Evolutionary conservation across 805 yeast species (phyloP), one percentile per base, ranked within the genome.

Genomic region (Metschnikowia chrysomelidarum): DNA sequence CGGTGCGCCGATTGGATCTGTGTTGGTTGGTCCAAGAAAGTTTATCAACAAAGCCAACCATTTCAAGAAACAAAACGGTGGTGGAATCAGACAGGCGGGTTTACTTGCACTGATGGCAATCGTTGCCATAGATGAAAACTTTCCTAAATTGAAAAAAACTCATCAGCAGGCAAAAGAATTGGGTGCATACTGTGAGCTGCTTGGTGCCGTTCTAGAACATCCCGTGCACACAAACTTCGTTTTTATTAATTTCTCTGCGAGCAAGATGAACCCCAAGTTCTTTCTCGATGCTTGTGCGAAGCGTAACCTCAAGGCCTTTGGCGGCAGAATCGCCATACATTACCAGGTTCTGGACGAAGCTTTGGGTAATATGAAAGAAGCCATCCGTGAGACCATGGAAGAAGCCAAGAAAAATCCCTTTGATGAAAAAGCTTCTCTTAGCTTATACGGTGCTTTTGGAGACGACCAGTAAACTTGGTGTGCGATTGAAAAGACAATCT

Each of bases 1-100:
- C 24, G 73, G 71, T 14, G 72, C 73, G 2, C 73, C 73, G 4
- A 54, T 67, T 29, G 73, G 73, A 2, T 61, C 69, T 3, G 61
- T 67, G 4, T 54, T 67, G 34, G 72, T 67, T 9, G 60, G 60
- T 1, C 52, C 51, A 10, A 32, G 38, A n/a, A 44, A 44, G 23
- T 57, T 64, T 31, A 59, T 67, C 28, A 42, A 43, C 11, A 67
- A 67, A 41, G 71, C 71, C n/a, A 67, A 67, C 36, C 71, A 67
- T 43, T 67, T 67, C 51, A 59, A 55, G 27, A 67, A 67, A 44
- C 73, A 67, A 43, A 57, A 56, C 34, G 73, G 73, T 10, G 73
- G 73, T 14, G 72, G 73, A 3, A 60, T 67, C 34, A 55, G 73
- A 42, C 73, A 67, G 44, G 53, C 64, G 3, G 72, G 73, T 3